phyloP scores from a whole-genome alignment of 805 yeast genomes.

The Yamadazyma insecticola region DNA sequence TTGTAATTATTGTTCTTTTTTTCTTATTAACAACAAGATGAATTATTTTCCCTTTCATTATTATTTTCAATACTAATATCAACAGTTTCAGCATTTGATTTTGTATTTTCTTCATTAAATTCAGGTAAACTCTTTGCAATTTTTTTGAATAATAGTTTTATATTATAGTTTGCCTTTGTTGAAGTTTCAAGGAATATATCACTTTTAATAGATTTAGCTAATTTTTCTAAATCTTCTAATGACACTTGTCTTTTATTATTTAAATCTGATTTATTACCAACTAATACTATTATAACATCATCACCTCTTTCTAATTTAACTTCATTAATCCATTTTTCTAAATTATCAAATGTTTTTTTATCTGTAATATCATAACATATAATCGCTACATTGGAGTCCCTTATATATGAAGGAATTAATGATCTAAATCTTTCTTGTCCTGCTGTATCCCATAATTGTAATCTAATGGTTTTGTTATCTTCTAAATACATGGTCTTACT shows the following conservation, averaged over 20 bases:
- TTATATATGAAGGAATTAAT: conserved; percentile 88
- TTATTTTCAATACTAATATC: conserved; percentile 32
- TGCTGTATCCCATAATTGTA: conserved; percentile 97
- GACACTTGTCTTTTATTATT: conserved; percentile 77
- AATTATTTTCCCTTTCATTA: conserved; percentile 4
- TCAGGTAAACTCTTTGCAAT: conserved; percentile 92
- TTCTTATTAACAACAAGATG: conserved; percentile 14
- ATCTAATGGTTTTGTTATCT: conserved; percentile 83
- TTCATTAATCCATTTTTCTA: conserved; percentile 91
- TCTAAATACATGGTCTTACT: conserved; percentile 94
- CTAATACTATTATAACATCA: conserved; percentile 83
- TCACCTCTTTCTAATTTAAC: conserved; percentile 90
- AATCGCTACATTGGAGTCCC: conserved; percentile 97
- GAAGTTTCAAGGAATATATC: conserved; percentile 87
- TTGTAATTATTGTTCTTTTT: neutral
- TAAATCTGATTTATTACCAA: conserved; percentile 88
- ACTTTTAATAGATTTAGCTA: conserved; percentile 65
- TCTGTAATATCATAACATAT: conserved; percentile 92
- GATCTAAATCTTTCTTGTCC: conserved; percentile 96
- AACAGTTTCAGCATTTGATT: conserved; percentile 29
- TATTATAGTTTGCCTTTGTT: conserved; percentile 92
- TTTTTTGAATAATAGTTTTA: conserved; percentile 81
- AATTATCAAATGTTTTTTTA: conserved; percentile 75
- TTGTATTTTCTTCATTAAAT: conserved; percentile 29
- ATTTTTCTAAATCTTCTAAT: conserved; percentile 76